phyloP scores from a whole-genome alignment of 768 basidiomycete genomes.

The Hericium rajendrae region DNA sequence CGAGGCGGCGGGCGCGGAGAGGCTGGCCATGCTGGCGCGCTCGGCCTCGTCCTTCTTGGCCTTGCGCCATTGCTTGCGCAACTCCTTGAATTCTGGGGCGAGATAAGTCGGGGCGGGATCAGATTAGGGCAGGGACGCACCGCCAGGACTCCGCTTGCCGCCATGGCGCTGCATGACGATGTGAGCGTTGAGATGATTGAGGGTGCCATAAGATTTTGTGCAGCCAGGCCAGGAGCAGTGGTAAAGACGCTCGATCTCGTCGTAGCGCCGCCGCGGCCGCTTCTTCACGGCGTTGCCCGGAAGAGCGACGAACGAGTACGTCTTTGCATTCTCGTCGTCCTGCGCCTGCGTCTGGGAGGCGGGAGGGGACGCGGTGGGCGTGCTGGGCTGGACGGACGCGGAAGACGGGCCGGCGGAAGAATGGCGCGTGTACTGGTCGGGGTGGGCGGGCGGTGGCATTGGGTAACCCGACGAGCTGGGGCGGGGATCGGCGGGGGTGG shows the following conservation, averaged over 20 bases:
- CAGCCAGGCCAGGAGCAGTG: conserved; percentile 54
- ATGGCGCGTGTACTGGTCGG: conserved; percentile 5
- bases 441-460: neutral
- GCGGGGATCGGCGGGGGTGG: conserved; percentile 3
- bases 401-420: conserved; percentile 8
- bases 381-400: conserved; percentile 1
- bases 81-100: conserved; percentile 86
- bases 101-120: conserved; percentile 5
- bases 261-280: conserved; percentile 76
- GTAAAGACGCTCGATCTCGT: conserved; percentile 94
- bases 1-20: conserved; percentile 5
- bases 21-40: conserved; percentile 2
- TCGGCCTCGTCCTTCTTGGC: conserved; percentile 64
- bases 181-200: conserved; percentile 97
- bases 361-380: neutral
- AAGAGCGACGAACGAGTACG: conserved; percentile 74
- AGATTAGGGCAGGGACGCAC: conserved; percentile 36
- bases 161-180: conserved; percentile 99
- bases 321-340: conserved; percentile 35
- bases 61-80: conserved; percentile 93
- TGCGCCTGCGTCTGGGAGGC: conserved; percentile 10
- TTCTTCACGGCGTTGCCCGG: conserved; percentile 78
- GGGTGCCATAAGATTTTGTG: conserved; percentile 83
- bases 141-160: conserved; percentile 76
- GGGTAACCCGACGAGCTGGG: conserved; percentile 7